Conservation (phyloP, 2,329 filamentous ascomycete genomes). For the Alternaria sp. region DNA sequence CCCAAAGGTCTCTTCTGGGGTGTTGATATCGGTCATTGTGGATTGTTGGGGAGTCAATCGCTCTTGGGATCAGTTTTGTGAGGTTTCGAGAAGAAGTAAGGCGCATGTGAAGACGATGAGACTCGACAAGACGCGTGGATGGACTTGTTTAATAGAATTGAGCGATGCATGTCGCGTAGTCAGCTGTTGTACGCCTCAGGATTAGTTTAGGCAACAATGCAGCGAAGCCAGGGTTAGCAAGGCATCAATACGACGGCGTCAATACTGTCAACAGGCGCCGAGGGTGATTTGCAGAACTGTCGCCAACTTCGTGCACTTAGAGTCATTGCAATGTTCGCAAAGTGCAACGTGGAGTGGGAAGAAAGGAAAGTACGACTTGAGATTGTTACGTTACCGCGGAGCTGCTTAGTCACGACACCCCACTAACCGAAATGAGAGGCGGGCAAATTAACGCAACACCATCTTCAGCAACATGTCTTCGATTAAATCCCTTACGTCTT, state of each 20-base stretch:
- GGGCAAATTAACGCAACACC: conserved; percentile 12
- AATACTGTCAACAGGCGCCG: not conserved
- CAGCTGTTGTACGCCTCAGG: conserved; percentile 25
- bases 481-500: conserved; percentile 58
- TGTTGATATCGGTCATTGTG: conserved; percentile 29
- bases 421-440: conserved; percentile 30
- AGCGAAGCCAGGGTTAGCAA: conserved; percentile 37
- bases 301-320: not conserved
- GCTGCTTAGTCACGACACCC: conserved; percentile 28
- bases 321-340: not conserved
- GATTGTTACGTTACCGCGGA: conserved; percentile 1
- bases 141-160: conserved; percentile 30
- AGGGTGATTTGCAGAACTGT: not conserved
- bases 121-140: conserved; percentile 39
- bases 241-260: conserved; percentile 39
- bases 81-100: not conserved
- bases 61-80: conserved; percentile 2
- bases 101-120: conserved; percentile 24
- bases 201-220: conserved; percentile 48
- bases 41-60: not conserved
- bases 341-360: not conserved
- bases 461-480: conserved; percentile 38
- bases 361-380: not conserved
- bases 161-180: conserved; percentile 20
- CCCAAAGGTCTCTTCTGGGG: conserved; percentile 22